Evolutionary conservation across 2,329 filamentous ascomycete species (phyloP), one percentile per base, ranked within the genome.

Genomic region (Fusarium verrucosum): DNA sequence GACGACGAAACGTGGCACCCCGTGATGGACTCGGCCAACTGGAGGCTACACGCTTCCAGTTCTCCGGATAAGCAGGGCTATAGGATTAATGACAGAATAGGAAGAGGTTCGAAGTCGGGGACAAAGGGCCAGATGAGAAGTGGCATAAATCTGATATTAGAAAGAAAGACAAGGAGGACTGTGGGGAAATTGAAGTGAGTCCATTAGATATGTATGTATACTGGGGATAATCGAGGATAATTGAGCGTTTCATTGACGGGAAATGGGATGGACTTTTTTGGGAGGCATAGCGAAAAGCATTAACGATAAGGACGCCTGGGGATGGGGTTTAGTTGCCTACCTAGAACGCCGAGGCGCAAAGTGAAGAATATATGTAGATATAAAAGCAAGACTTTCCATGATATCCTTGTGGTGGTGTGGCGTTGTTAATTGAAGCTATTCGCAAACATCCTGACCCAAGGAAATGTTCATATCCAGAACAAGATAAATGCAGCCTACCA

Each of bases 1-100:
- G 96, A 46, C 85, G 96, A 73, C 86, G 96, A 63, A 97, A 99
- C 73, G 92, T 99, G 42, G 94, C 95, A n/a, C 95, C 95, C 8
- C 83, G 94, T 60, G 94, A 98, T 74, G 94, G 94, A 1, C 81
- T 98, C 37, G 94, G 94, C 5, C 86, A 92, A 73, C 81, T 98
- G 56, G 93, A 97, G 79, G 92, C 93, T 22, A 88, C 90, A 20
- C 87, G 91, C 65, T 98, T 98, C 80, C 90, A 92, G 70, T 98
- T 97, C 51, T 75, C 74, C n/a, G 78, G 78, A 47, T 80, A 65
- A 75, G 37, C 10, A 22, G 23, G 32, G 38, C 10, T 10, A 38
- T 32, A 25, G 20, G 25, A 19, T 47, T 42, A 38, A 50, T 25
- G 35, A 45, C 22, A 40, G 35, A 35, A 28, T 10, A 46, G 33